Percentiles rank a stretch among this genome's conserved stretches.
These are phyloP conservation scores for Gymnopilus junonius DNA, from an alignment of 768 basidiomycete species.

Conservation along the genomic window DNA sequence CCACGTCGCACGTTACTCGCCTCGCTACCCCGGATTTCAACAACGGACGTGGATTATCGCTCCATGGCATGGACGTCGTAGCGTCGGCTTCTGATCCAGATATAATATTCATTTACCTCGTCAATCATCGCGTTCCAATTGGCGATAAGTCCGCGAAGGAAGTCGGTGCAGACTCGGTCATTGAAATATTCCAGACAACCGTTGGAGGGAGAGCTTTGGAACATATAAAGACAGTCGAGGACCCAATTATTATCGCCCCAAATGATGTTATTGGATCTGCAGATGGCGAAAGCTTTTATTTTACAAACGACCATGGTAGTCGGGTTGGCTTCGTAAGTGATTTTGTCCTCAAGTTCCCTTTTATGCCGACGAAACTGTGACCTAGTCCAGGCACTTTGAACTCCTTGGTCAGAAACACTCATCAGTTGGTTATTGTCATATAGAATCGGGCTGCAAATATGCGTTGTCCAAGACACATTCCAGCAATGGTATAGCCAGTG, in stretches of 20 bases:
- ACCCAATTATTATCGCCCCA: slow-evolving; percentile 62
- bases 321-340: slow-evolving; percentile 58
- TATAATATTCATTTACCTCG: slow-evolving; percentile 66
- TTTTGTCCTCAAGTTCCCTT: background rate
- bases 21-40: slow-evolving; percentile 46
- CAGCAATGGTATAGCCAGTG: slow-evolving; percentile 66
- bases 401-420: slow-evolving; percentile 38
- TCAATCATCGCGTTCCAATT: slow-evolving; percentile 69
- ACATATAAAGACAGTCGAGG: slow-evolving; percentile 63
- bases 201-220: slow-evolving; percentile 47
- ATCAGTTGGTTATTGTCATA: slow-evolving; percentile 70
- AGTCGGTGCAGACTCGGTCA: slow-evolving; percentile 70
- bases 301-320: slow-evolving; percentile 67
- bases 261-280: slow-evolving; percentile 71
- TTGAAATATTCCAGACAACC: slow-evolving; percentile 69
- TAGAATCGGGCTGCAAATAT: slow-evolving; percentile 62
- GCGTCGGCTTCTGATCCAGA: slow-evolving; percentile 49
- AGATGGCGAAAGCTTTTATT: slow-evolving; percentile 66
- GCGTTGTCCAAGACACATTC: slow-evolving; percentile 51
- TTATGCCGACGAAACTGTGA: background rate
- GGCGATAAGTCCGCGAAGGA: slow-evolving; percentile 34
- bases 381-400: slow-evolving; percentile 7
- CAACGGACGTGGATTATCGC: slow-evolving; percentile 46
- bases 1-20: slow-evolving; percentile 45
- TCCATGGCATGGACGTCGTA: slow-evolving; percentile 75